Evolutionary conservation across 2,329 filamentous ascomycete species (phyloP), one percentile per base, ranked within the genome.

Genomic region (Sclerotinia borealis): DNA sequence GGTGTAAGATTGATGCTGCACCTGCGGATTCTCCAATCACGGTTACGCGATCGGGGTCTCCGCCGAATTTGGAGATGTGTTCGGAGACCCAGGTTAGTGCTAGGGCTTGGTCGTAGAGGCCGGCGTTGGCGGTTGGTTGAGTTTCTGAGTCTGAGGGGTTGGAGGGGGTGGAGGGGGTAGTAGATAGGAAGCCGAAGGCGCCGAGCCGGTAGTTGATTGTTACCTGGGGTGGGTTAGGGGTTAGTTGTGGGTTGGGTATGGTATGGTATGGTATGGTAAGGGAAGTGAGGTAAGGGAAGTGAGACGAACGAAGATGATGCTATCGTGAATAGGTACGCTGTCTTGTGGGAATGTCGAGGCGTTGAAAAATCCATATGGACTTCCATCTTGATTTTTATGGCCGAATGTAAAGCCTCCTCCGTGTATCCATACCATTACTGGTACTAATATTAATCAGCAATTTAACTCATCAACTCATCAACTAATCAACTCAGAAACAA

Each of bases 101-200:
- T 29, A 80, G 71, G 65, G 82, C 78, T 74, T 88, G 85, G 69
- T 89, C 86, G 65, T 79, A 77, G 51, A 89, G 74, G 1, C 88
- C 88, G 11, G 86, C 76, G 66, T 91, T 91, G 8, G 45, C 13
- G 3, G 45, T 66, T 90, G 90, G 56, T 85, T n/a, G n/a, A n/a
- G n/a, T n/a, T n/a, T n/a, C 75, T 45, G 82, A 69, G 61, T 82
- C 68, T 15, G 75, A 74, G 1, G 79, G 77, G n/a, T 83, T 77
- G 61, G 82, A 68, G 8, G 75, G 75, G 85, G 83, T 85, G 25
- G 83, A 80, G 49, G 82, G 68, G 8, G 75, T 75, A 85, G 83
- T 85, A 25, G 83, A 80, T 48, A 90, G 74, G 74, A 92, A 92
- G 0, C 90, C 90, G 70, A 90, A 77, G 2, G 83, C 81, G 2